These are phyloP conservation scores for Tuber melanosporum DNA, from an alignment of 495 filamentous ascomycete genomes.

Conservation along the genomic window DNA sequence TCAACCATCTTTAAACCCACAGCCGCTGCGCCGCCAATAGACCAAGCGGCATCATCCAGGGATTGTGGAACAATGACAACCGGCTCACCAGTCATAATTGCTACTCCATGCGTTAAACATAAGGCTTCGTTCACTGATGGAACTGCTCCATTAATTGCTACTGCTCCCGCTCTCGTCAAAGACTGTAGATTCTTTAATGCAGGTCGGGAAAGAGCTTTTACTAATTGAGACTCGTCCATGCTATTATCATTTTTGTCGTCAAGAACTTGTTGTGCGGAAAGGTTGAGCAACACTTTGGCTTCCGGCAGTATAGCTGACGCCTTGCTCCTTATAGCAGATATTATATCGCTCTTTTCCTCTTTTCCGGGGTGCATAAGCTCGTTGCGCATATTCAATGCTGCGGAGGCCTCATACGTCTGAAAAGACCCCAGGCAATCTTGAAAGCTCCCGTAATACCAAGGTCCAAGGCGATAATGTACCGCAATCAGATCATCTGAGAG, in stretches of 20 bases:
- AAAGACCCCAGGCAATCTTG: constrained; percentile 95
- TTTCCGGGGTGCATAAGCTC: constrained; percentile 86
- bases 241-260: constrained; percentile 63
- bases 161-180: constrained; percentile 63
- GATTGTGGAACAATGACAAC: constrained; percentile 69
- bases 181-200: constrained; percentile 66
- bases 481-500: constrained; percentile 88
- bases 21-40: constrained; percentile 76
- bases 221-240: constrained; percentile 65
- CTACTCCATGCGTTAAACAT: constrained; percentile 66
- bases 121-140: constrained; percentile 87
- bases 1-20: constrained; percentile 79
- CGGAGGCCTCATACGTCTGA: constrained; percentile 94
- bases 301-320: constrained; percentile 77
- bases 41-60: constrained; percentile 89
- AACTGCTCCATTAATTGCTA: constrained; percentile 81
- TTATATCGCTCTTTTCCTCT: constrained; percentile 85
- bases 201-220: constrained; percentile 67
- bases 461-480: constrained; percentile 81
- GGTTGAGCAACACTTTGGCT: constrained; percentile 72
- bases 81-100: constrained; percentile 77
- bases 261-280: constrained; percentile 70
- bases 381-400: constrained; percentile 80
- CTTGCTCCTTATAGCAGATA: constrained; percentile 75
- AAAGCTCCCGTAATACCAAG: constrained; percentile 88